Base-by-base conservation (phyloP, 2,329 filamentous ascomycete genomes). In the Pestalotiopsis sp. region DNA sequence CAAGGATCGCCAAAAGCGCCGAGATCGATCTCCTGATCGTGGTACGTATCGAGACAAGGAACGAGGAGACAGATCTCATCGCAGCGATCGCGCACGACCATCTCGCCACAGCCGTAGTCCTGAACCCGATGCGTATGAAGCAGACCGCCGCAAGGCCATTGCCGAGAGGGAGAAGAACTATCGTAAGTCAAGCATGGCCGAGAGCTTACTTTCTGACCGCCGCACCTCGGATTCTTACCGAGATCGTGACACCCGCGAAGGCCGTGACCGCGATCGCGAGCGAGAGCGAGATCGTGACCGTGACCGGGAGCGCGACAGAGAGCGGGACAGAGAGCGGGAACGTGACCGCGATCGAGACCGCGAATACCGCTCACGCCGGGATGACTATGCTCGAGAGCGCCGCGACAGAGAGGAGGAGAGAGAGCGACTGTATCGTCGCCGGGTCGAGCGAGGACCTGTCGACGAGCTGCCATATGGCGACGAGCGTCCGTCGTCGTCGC, bases 141-240 rank as follows among this genome's bases (percentile, higher is more conserved):
- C 95, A 70, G 96, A 99, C 78, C 91, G 96, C 73, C 92, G 94
- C 76, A 96, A 95, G 80, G 95, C 95, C 58, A 95, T 96, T 77
- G 94, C 95, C 69, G 95, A 97, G 78, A 92, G 97, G 62, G 97
- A 98, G 82, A 92, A 95, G 73, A 95, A 97, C 75, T 97, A 97
- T 82, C 91, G 94, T 79, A 97, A 96, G 82, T 86, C 89, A 59
- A 90, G 87, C 78, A 90, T 90, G 82, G 92, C 91, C 72, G 89
- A 91, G 75, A 88, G 84, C 72, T 81, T 90, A 23, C 78, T 91
- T 67, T 86, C 86, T 66, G 87, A 89, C 71, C 85, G 85, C 71
- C 84, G 82, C 64, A 75, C 78, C 20, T 79, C 77, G 84, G 88
- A 74, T 77, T 88, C 72, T 84, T 87, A 74, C 67, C 77, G 72